Base-by-base conservation (phyloP, 805 yeast species). In the Monosporozyma aerobia region DNA sequence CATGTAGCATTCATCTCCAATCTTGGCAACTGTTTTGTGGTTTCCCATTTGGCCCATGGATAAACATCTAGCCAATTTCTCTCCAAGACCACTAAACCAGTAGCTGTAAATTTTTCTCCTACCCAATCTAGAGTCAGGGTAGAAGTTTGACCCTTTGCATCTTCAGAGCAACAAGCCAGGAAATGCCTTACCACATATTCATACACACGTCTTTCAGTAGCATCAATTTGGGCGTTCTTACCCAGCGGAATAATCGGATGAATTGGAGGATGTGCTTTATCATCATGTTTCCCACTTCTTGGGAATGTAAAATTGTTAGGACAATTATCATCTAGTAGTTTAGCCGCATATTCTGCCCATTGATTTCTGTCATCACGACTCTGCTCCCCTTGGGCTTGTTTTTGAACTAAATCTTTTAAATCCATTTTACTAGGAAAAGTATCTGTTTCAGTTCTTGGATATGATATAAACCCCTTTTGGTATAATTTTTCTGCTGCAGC, bases 391-490 rank as follows among this genome's bases (percentile, higher is more conserved):
- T 62, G 63, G 2, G 64, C 63, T 58, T 90, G 97, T 27, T 80
- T 79, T n/a, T 69, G 71, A 1, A 94, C 75, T 2, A 89, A 67
- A 1, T 70, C 69, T 51, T 72, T 72, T 48, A 94, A 72, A 62
- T 94, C 88, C 86, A 90, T 88, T 1, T 76, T 74, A 0, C 71
- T 68, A 2, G 96, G 97, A 61, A 87, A 95, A 25, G 71, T 77
- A 65, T 94, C 97, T 0, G 99, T 94, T 64, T 94, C 99, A 0
- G 99, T 94, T 74, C 99, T 85, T 3, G 99, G 99, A 65, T 94
- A 94, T 0, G 97, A 90, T 1, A 94, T 74, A 62, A 81, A 88
- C 0, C 99, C 99, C 48, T 77, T 74, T 53, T 85, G 90, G 66
- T 94, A 94, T 25, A 94, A 74, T 57, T 79, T 79, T 68, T 94